Percentiles rank a stretch among this genome's conserved stretches.
Conservation (phyloP, 805 yeast genomes). For the Sugiyamaella chiloensis region DNA sequence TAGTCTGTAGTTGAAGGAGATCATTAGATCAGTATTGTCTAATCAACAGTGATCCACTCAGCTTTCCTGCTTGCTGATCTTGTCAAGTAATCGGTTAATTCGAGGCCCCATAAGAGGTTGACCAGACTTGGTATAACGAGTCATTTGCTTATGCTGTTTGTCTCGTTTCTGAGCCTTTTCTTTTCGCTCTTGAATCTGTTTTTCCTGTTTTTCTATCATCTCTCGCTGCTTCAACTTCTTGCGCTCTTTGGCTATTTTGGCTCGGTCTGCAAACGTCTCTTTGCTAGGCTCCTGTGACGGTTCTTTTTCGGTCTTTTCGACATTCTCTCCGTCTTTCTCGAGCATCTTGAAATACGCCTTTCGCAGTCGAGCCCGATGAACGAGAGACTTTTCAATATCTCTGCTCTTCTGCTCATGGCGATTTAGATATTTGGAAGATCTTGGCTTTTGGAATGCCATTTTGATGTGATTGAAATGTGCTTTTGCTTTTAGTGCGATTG, state of each 20-base stretch:
- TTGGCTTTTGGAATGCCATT: neutral
- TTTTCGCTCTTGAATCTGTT: conserved; percentile 41
- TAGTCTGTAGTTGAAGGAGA: too few relatives aligned
- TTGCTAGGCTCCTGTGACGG: conserved; percentile 31
- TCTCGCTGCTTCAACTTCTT: conserved; percentile 42
- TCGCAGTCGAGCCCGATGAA: conserved; percentile 76
- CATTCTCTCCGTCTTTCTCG: conserved; percentile 57
- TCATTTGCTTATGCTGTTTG: conserved; percentile 44
- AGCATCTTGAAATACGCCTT: conserved; percentile 76
- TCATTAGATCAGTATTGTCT: too few relatives aligned
- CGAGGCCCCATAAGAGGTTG: conserved; percentile 93
- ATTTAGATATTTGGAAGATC: neutral
- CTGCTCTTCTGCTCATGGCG: conserved; percentile 38
- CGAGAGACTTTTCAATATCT: conserved; percentile 74
- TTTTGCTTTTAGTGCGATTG: too few relatives aligned
- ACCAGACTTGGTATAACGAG: conserved; percentile 63
- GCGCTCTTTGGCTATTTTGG: conserved; percentile 35
- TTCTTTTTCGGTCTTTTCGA: conserved; percentile 17
- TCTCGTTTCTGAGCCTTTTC: conserved; percentile 37
- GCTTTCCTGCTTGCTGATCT: conserved; percentile 48
- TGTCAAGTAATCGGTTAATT: conserved; percentile 71
- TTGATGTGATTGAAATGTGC: neutral
- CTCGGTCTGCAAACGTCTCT: neutral
- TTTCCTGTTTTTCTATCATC: conserved; percentile 42
- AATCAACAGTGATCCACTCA: too few relatives aligned